Evolutionary conservation across 2,329 filamentous ascomycete species (phyloP).

Genomic region (Xylariaceae sp.): DNA sequence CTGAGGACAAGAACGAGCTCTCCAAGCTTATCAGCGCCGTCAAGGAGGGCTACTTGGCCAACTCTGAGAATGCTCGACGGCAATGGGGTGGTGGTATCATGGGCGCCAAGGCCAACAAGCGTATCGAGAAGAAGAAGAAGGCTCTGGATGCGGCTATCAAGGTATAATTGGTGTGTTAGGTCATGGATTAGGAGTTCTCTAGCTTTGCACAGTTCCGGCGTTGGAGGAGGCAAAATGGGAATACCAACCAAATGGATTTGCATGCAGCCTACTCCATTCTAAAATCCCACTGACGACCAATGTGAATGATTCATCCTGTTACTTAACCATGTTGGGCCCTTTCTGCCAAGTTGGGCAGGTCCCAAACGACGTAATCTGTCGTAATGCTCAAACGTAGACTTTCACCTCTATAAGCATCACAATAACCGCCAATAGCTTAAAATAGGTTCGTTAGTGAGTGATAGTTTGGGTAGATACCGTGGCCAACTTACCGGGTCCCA

Average conservation of each 20-base stretch:
- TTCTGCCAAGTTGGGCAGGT: background rate
- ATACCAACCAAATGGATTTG: slow-evolving; percentile 42
- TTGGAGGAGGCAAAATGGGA: slow-evolving; percentile 42
- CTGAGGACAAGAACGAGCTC: slow-evolving; percentile 97
- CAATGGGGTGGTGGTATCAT: slow-evolving; percentile 99
- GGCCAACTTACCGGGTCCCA: slow-evolving; percentile 54
- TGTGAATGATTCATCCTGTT: slow-evolving; percentile 28
- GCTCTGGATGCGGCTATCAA: slow-evolving; percentile 93
- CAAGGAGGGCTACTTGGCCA: slow-evolving; percentile 98
- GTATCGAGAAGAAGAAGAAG: slow-evolving; percentile 86
- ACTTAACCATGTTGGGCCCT: background rate
- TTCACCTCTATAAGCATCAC: too few species aligned
- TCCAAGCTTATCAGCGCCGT: slow-evolving; percentile 94
- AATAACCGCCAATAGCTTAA: too few species aligned
- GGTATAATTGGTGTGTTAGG: slow-evolving; percentile 66
- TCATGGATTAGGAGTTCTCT: slow-evolving; percentile 39
- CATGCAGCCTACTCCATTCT: slow-evolving; percentile 35
- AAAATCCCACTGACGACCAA: slow-evolving; percentile 33
- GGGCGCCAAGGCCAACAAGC: slow-evolving; percentile 87
- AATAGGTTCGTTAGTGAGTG: too few species aligned
- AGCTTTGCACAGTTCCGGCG: slow-evolving; percentile 41
- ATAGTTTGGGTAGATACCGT: too few species aligned
- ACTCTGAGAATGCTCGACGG: slow-evolving; percentile 87
- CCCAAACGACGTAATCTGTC: too few species aligned
- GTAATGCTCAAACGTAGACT: too few species aligned